Conservation (phyloP, 768 basidiomycete species). For the Chalciporus piperatus region DNA sequence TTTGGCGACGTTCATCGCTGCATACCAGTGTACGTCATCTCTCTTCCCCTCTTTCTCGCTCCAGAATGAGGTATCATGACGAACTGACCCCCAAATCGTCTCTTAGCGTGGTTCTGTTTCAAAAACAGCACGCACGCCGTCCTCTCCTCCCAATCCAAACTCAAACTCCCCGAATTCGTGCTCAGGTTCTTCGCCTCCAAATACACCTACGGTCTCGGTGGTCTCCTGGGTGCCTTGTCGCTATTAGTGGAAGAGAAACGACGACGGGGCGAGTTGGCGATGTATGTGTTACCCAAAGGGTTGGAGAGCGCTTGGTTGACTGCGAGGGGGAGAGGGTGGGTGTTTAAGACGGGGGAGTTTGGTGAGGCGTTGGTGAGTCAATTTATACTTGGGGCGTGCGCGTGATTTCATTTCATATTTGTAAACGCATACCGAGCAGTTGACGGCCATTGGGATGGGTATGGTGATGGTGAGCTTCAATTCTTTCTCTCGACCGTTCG, state of each 20-base stretch:
- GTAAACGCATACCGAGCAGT: constrained; percentile 24
- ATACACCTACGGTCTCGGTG: constrained; percentile 70
- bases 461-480: constrained; percentile 76
- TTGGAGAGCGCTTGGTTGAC: constrained; percentile 89
- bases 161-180: constrained; percentile 43
- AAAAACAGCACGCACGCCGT: constrained; percentile 58
- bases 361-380: constrained; percentile 67
- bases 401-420: too few relatives aligned
- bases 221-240: constrained; percentile 70
- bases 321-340: constrained; percentile 70
- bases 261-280: constrained; percentile 86
- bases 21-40: constrained; percentile 67
- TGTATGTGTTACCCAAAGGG: constrained; percentile 88
- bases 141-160: constrained; percentile 38
- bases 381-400: too few relatives aligned
- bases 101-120: constrained; percentile 59
- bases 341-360: constrained; percentile 66
- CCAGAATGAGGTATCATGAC: too few relatives aligned
- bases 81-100: background rate
- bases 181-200: constrained; percentile 63
- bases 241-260: constrained; percentile 86
- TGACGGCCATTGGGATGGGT: constrained; percentile 78
- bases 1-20: constrained; percentile 75
- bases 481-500: too few relatives aligned
- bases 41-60: background rate